These are phyloP conservation scores for Diplotaxis tenuifolia DNA, from an alignment of 345 rosid species.

Conservation along the genomic window DNA sequence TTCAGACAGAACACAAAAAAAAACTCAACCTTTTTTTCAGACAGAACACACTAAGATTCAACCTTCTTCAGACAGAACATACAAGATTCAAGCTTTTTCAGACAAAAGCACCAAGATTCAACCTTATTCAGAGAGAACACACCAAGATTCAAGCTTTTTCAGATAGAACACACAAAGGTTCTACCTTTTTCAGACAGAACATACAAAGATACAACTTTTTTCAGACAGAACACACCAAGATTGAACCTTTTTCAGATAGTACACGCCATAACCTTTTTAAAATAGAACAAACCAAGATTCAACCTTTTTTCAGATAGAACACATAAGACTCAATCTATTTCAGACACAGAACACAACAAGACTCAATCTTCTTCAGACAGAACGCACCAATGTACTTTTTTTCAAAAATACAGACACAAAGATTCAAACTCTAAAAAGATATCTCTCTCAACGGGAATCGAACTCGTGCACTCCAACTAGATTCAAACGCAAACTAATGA, in stretches of 20 bases:
- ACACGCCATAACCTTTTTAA: too few relatives aligned
- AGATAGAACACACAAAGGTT: not conserved
- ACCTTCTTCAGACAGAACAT: not conserved
- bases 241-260: not conserved
- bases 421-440: not conserved
- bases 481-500: not conserved
- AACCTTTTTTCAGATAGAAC: not conserved
- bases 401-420: not conserved
- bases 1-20: not conserved
- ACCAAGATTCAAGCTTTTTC: not conserved
- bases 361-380: not conserved
- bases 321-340: not conserved
- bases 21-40: too few relatives aligned
- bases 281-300: not conserved
- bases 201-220: not conserved
- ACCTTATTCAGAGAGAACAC: not conserved
- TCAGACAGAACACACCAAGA: not conserved
- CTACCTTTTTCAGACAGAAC: not conserved
- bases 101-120: not conserved
- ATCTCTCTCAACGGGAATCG: not conserved
- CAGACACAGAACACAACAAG: not conserved
- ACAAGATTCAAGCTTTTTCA: not conserved
- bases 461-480: not conserved
- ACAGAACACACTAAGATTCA: not conserved
- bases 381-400: not conserved